Conservation (phyloP, 2,329 filamentous ascomycete genomes). For the Penicillium janthinellum region DNA sequence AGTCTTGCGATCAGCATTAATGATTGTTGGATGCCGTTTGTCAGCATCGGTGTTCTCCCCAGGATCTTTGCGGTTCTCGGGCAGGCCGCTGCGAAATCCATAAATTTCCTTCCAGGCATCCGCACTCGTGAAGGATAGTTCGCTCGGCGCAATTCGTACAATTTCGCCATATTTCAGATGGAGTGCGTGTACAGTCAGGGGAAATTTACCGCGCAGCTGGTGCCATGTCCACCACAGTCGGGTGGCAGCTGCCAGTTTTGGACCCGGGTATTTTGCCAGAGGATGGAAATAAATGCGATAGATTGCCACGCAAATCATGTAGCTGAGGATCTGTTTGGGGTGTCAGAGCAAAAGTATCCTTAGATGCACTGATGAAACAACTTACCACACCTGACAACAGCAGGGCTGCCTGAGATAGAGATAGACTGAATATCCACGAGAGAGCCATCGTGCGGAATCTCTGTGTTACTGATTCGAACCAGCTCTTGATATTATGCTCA, state of each 20-base stretch:
- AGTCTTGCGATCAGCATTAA: constrained; percentile 10
- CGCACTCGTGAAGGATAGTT: constrained; percentile 3
- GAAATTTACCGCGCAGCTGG: constrained; percentile 6
- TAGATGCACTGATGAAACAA: background rate
- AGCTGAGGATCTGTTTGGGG: background rate
- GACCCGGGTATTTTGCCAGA: constrained; percentile 5
- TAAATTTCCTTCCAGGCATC: constrained; percentile 4
- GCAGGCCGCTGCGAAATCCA: constrained; percentile 6
- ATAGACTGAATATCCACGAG: background rate
- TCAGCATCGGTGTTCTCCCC: constrained; percentile 10
- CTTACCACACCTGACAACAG: background rate
- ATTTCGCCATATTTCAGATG: constrained; percentile 5
- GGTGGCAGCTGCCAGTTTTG: constrained; percentile 7
- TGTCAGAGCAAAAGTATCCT: background rate
- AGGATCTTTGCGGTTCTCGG: constrained; percentile 9
- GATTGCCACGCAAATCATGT: background rate
- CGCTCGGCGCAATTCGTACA: constrained; percentile 5
- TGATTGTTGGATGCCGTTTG: constrained; percentile 7
- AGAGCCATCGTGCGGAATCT: background rate
- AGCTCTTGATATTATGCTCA: background rate
- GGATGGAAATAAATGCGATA: constrained; percentile 10
- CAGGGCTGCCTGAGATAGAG: background rate
- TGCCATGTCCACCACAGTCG: constrained; percentile 11
- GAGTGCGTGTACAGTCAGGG: constrained; percentile 4
- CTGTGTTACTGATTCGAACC: background rate